Base-by-base conservation (phyloP, 257 asterid genomes). In the Jasminum sambac region DNA sequence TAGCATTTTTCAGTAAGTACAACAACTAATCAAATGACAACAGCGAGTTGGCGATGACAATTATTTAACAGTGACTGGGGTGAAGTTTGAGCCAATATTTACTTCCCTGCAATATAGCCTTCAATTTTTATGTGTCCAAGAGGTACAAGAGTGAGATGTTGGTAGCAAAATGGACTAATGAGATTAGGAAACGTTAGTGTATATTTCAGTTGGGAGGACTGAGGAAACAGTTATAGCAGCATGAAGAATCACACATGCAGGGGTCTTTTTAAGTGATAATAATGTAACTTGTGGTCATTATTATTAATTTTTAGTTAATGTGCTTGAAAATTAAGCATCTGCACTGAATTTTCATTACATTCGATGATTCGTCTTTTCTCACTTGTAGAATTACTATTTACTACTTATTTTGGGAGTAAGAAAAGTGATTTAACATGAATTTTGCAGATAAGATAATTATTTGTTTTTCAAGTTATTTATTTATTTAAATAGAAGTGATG, bases 1-100 rank as follows among this genome's bases (percentile, higher is more conserved):
- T 74, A 94, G 97, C 94, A 91, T 91, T 69, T 91, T 91, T 79
- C 93, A 69, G 80, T 91, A 87, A 63, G 55, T 36, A 64, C n/a
- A n/a, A 65, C 30, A 0, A 64, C 48, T 37, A 25, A 24, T 26
- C 24, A 46, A 60, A 30, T 34, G 39, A 57, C 44, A 16, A 11
- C 19, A 6, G 59, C 13, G 39, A 46, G 70, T 9, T 55, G 61
- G 61, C 19, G 62, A 55, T 14, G 16, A 19, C 34, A 8, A 55
- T 55, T 55, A 12, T 55, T 55, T 30, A 30, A 30, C 1, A 30
- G 11, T 21, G 34, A 55, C 12, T 1, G 34, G 11, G 30, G 19
- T 23, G 34, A 26, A 55, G 34, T 55, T 52, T 21, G 62, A 55
- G 16, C 62, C 16, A 55, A 19, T 17, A 52, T 17, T 52, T 52